phyloP scores from a whole-genome alignment of 768 basidiomycete genomes.

The Gelatoporia subvermispora region DNA sequence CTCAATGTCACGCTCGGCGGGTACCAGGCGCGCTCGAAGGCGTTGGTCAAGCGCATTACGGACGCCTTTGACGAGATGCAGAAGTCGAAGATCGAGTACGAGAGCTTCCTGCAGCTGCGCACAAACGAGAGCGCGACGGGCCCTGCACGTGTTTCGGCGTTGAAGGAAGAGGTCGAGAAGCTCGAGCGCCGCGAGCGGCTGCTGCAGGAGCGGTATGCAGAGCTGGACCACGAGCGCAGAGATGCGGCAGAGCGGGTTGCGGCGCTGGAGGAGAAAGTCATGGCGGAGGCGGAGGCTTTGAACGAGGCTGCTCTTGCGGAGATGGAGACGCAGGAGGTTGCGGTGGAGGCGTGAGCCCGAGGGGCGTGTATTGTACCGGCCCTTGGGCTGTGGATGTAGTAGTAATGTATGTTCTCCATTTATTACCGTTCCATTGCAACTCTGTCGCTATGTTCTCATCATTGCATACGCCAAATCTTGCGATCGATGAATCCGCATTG shows the following conservation, averaged over 20 bases:
- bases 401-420: constrained; percentile 1
- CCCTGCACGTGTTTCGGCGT: constrained; percentile 69
- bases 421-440: not conserved
- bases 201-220: constrained; percentile 82
- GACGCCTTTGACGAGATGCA: constrained; percentile 71
- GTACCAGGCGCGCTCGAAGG: constrained; percentile 72
- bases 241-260: constrained; percentile 56
- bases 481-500: not conserved
- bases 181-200: constrained; percentile 72
- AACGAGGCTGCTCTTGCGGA: constrained; percentile 73
- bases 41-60: constrained; percentile 56
- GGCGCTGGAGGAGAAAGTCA: constrained; percentile 77
- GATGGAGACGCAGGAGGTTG: constrained; percentile 36
- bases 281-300: constrained; percentile 77
- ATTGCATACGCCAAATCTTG: not conserved
- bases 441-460: no score
- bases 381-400: not conserved
- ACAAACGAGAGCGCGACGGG: constrained; percentile 70
- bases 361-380: not conserved
- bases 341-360: not conserved
- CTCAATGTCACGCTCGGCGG: constrained; percentile 85
- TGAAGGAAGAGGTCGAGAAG: constrained; percentile 83
- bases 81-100: constrained; percentile 61
- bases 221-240: constrained; percentile 65
- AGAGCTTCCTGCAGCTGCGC: constrained; percentile 73